Percentiles rank a stretch among this genome's conserved stretches.
phyloP scores from a whole-genome alignment of 192 early-diverging fungal species.

The Pecoramyces ruminantium region DNA sequence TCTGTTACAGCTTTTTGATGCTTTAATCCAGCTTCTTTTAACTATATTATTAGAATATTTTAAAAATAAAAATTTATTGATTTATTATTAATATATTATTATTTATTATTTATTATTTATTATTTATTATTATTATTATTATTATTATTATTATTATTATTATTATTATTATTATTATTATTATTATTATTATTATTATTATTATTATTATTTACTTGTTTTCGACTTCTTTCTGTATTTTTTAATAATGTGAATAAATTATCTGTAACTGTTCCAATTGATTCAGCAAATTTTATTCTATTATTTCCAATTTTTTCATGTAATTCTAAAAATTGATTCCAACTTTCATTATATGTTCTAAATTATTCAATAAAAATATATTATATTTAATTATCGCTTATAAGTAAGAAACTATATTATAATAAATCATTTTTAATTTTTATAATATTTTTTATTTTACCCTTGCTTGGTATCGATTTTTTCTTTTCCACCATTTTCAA shows the following conservation, averaged over 20 bases:
- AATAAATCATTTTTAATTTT: too few species aligned
- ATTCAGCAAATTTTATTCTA: conserved; percentile 53
- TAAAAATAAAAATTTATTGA: too few species aligned
- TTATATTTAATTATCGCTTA: too few species aligned
- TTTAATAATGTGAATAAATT: conserved; percentile 54
- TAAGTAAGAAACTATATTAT: too few species aligned
- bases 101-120: too few species aligned
- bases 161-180: too few species aligned
- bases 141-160: too few species aligned
- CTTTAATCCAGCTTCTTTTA: conserved; percentile 62
- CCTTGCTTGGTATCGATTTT: conserved; percentile 29
- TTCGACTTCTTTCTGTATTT: conserved; percentile 60
- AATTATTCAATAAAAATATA: too few species aligned
- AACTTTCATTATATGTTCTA: conserved; percentile 57
- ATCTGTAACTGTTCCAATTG: conserved; percentile 59
- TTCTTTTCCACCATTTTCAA: conserved; percentile 27
- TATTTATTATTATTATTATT: too few species aligned
- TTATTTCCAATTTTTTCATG: conserved; percentile 74
- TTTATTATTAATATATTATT: too few species aligned
- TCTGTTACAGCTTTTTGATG: conserved; percentile 63
- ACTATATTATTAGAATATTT: too few species aligned
- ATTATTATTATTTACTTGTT: conserved; percentile 29
- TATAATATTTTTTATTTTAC: conserved; percentile 8
- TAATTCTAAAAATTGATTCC: conserved; percentile 55
- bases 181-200: background rate